Base-by-base conservation (phyloP, 768 basidiomycete genomes). In the Tremella fuciformis region DNA sequence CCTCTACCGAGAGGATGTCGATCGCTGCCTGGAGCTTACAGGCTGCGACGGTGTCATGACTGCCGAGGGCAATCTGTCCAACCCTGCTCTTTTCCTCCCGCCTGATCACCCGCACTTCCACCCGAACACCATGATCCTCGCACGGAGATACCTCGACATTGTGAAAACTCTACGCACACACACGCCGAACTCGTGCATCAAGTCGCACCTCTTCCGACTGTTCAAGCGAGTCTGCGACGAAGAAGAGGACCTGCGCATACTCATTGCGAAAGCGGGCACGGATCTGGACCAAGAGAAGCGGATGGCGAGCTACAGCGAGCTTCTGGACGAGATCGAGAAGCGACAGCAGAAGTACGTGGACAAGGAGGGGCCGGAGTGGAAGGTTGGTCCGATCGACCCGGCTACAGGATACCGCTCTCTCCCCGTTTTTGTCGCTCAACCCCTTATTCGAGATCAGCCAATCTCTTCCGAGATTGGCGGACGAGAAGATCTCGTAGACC, bases 11-110 rank as follows among this genome's bases (percentile, higher is more conserved):
- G 82, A 84, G n/a, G 93, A 98, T 76, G 83, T 97, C 48, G 81
- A 82, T 51, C 79, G 80, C 11, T 97, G 92, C 75, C 78, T 99
- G 29, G 82, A 83, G 21, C 83, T 84, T 50, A 99, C 96, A 0
- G 90, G 91, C 13, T 87, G 85, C 6, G 91, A 96, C 69, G 94
- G 85, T 0, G 86, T 98, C 58, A 96, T 97, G 92, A 86, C 85
- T 42, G 96, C 93, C 0, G 96, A 81, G 67, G 93, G 90, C 0
- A 86, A 93, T 62, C 80, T 99, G 0, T 96, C 96, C 74, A 97
- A 99, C 70, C 87, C 89, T 0, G 85, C 91, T 0, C 72, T 97
- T 13, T 97, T 81, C 65, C 60, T 76, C 18, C 70, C 76, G 0
- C 63, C 70, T 2, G 57, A 62, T 22, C 71, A 74, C 25, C 67